Percentiles rank a stretch among this genome's conserved stretches.
Evolutionary conservation across 2,329 filamentous ascomycete species (phyloP).

Genomic region (Cordyceps militaris): DNA sequence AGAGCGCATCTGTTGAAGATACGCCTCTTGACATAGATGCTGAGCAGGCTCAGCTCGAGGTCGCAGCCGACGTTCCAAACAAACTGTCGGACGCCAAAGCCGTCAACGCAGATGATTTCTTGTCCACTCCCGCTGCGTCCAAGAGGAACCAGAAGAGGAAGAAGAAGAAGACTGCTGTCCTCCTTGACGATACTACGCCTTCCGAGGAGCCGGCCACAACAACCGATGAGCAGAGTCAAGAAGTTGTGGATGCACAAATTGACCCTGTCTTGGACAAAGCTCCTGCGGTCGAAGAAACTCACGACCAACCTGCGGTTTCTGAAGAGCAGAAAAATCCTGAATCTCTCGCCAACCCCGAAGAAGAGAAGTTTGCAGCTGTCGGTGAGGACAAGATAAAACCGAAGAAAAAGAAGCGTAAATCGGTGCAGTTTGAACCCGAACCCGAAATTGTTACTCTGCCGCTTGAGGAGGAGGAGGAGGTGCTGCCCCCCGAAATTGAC

Average conservation of each 20-base stretch:
- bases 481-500: background rate
- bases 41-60: background rate
- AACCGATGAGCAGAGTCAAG: background rate
- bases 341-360: background rate
- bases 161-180: conserved; percentile 16
- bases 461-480: background rate
- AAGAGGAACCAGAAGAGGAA: conserved; percentile 25
- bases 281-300: background rate
- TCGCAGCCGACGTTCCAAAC: background rate
- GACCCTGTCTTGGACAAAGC: background rate
- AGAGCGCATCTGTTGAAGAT: background rate
- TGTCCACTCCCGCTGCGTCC: conserved; percentile 4
- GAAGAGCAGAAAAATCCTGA: background rate
- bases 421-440: conserved; percentile 17
- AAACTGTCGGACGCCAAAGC: background rate
- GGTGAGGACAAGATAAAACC: conserved; percentile 15
- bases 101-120: conserved; percentile 9
- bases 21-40: background rate
- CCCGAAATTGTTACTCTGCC: background rate
- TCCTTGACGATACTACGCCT: conserved; percentile 10
- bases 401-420: conserved; percentile 18
- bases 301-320: background rate
- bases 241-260: background rate
- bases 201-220: background rate
- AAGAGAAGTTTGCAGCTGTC: conserved; percentile 1